Evolutionary conservation across 148 eudicot species (phyloP).

Genomic region (Vaccinium vitisidaea): DNA sequence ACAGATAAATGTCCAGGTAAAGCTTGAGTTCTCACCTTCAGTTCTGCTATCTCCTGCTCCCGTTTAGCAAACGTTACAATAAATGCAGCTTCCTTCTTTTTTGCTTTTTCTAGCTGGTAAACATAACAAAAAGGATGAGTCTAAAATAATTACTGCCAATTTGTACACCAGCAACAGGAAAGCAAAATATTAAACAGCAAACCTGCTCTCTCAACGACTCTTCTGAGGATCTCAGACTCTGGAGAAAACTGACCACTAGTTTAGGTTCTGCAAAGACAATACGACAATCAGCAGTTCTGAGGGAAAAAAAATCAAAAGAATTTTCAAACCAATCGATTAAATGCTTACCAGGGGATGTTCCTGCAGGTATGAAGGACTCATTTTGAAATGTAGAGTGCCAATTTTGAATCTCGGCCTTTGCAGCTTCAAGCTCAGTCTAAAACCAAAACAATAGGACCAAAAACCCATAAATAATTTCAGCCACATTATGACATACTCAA

Average conservation of each 20-base stretch:
- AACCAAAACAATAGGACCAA: slow-evolving; percentile 23
- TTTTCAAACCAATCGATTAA: background rate
- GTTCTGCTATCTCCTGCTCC: slow-evolving; percentile 96
- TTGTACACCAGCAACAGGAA: background rate
- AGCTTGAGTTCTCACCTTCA: slow-evolving; percentile 55
- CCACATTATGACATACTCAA: background rate
- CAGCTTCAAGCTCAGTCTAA: slow-evolving; percentile 78
- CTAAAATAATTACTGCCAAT: background rate
- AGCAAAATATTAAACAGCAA: background rate
- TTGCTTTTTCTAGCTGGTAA: slow-evolving; percentile 85
- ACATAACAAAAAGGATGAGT: slow-evolving; percentile 10
- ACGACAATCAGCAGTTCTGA: slow-evolving; percentile 2
- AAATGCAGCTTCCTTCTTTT: slow-evolving; percentile 97
- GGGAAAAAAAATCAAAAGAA: background rate
- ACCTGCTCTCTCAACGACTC: slow-evolving; percentile 94
- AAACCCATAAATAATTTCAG: background rate
- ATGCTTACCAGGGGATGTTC: slow-evolving; percentile 65
- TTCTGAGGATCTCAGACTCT: slow-evolving; percentile 76
- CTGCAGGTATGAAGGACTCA: slow-evolving; percentile 71
- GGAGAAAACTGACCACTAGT: slow-evolving; percentile 71
- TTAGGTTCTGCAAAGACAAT: slow-evolving; percentile 59
- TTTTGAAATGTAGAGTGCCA: slow-evolving; percentile 87
- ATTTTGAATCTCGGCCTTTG: slow-evolving; percentile 80
- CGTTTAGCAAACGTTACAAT: slow-evolving; percentile 95
- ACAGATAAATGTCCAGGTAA: slow-evolving; percentile 4